Base-by-base conservation (phyloP, 208 protist species). In the Leishmania martiniquensis region DNA sequence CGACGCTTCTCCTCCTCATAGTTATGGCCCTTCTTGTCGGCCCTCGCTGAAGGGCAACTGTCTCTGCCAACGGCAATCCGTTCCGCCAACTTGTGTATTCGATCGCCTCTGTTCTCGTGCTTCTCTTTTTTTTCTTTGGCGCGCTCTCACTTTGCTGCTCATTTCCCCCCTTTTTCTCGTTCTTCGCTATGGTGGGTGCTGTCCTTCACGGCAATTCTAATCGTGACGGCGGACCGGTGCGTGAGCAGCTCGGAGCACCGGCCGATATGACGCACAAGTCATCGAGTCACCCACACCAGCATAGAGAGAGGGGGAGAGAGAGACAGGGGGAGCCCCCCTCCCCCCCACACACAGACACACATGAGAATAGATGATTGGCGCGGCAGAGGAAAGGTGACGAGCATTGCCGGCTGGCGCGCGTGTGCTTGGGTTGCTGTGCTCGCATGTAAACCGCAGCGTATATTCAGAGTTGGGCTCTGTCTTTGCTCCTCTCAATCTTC, bases 311-410 rank as follows among this genome's bases (percentile, higher is more conserved):
- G n/a, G n/a, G n/a, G n/a, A n/a, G n/a, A n/a, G n/a, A n/a, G n/a
- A n/a, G n/a, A n/a, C n/a, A n/a, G n/a, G n/a, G n/a, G n/a, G n/a
- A n/a, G n/a, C n/a, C n/a, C n/a, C 67, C 17, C 44, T 67, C 71
- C 45, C 51, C 74, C 65, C 49, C 54, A 65, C 51, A 76, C 47
- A 62, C 55, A 62, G 10, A 62, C 55, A 62, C 55, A 62, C 55
- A 32, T 25, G 7, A 4, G 25, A 4, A 62, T 25, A 62, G 32
- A n/a, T 4, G 22, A n/a, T 34, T 62, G 22, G 54, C 9, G 12
- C 9, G 2, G 22, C n/a, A 37, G 29, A 37, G 29, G 29, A 63
- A 22, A 63, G 13, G 29, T 4, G 57, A 37, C 5, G 12, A 63
- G 0, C 57, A 63, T 37, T 29, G 37, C 12, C 29, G 12, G 29